phyloP scores from a whole-genome alignment of 352 stramenopile genomes.

The Phytophthora europaea region DNA sequence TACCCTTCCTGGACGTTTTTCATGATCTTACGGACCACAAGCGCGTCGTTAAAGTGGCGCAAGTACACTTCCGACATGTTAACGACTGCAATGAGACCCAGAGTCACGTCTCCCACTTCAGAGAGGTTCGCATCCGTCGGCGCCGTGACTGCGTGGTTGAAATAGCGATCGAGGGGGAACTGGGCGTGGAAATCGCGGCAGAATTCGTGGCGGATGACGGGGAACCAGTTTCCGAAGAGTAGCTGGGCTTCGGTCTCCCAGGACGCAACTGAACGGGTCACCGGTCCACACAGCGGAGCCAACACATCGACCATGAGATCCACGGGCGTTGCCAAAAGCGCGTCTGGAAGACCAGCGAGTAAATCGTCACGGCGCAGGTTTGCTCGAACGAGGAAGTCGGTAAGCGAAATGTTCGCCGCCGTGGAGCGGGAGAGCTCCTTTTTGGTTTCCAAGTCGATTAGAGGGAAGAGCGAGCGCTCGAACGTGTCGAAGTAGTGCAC shows the following conservation, averaged over 20 bases:
- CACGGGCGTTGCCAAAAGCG: conserved; percentile 28
- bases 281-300: conserved; percentile 44
- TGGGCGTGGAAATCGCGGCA: conserved; percentile 45
- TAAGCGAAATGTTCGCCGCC: conserved; percentile 19
- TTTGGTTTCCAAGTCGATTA: conserved; percentile 37
- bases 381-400: conserved; percentile 47
- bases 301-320: conserved; percentile 50
- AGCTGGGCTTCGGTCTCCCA: conserved; percentile 40
- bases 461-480: conserved; percentile 27
- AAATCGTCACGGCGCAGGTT: conserved; percentile 40
- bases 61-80: conserved; percentile 45
- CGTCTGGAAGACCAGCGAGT: conserved; percentile 27
- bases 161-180: conserved; percentile 50
- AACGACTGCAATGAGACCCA: conserved; percentile 35
- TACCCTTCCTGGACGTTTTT: conserved; percentile 51
- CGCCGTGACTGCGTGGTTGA: conserved; percentile 23
- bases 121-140: conserved; percentile 38
- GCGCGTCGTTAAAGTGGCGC: conserved; percentile 45
- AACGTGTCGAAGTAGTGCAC: conserved; percentile 55
- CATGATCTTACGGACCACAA: conserved; percentile 50
- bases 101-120: conserved; percentile 30
- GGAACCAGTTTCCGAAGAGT: conserved; percentile 55
- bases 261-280: conserved; percentile 7
- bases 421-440: conserved; percentile 20
- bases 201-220: conserved; percentile 47